Conservation (phyloP, 108 stramenopile genomes). For the Aurantiochytrium sp. region DNA sequence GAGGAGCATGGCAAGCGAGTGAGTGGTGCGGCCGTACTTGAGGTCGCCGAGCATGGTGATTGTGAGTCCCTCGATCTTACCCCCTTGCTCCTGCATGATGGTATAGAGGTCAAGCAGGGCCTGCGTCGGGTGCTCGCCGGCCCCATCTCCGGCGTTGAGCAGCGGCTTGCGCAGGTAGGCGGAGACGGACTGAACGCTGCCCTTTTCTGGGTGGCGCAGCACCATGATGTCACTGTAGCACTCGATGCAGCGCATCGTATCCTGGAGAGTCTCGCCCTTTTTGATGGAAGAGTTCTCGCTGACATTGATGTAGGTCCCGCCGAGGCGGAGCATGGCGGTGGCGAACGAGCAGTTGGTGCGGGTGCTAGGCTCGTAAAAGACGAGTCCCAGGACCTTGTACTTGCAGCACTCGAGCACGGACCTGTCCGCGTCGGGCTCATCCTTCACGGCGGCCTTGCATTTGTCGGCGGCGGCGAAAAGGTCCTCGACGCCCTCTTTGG, state of each 20-base stretch:
- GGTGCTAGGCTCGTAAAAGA: conserved; percentile 94
- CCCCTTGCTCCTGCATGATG: conserved; percentile 66
- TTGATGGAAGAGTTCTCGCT: conserved; percentile 71
- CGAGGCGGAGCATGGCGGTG: conserved; percentile 85
- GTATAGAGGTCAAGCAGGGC: conserved; percentile 94
- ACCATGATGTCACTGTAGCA: conserved; percentile 86
- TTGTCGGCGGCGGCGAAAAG: conserved; percentile 14
- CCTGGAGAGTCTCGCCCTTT: conserved; percentile 88
- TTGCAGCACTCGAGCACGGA: conserved; percentile 29
- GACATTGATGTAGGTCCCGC: conserved; percentile 76
- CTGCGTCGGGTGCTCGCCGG: conserved; percentile 96
- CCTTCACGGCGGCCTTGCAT: conserved; percentile 15
- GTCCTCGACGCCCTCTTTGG: neutral
- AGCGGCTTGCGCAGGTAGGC: conserved; percentile 61
- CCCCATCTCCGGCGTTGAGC: conserved; percentile 94
- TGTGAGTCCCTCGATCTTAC: neutral
- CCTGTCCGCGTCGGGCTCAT: neutral
- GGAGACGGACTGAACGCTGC: conserved; percentile 53
- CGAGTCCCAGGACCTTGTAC: conserved; percentile 62
- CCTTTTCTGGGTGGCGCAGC: conserved; percentile 76
- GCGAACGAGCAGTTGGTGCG: conserved; percentile 90
- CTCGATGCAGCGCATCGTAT: conserved; percentile 80
- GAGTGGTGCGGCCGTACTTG: conserved; percentile 93
- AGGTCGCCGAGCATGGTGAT: conserved; percentile 67
- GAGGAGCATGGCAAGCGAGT: conserved; percentile 81